Base-by-base conservation (phyloP, 2,329 filamentous ascomycete genomes). In the Pseudogymnoascus sp. region DNA sequence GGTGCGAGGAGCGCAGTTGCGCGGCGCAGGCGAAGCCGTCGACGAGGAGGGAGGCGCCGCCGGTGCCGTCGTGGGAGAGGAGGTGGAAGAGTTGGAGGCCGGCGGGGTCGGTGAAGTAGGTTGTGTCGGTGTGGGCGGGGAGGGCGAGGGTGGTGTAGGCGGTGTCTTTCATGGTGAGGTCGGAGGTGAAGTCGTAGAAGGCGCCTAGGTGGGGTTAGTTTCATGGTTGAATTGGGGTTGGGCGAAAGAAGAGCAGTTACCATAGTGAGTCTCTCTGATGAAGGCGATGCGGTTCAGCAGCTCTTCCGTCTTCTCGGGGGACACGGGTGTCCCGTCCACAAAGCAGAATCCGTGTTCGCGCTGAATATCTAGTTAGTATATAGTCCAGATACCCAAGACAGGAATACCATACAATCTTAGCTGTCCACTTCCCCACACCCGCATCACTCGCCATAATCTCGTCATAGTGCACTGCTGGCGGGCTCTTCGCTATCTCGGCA, bases 21-120 rank as follows among this genome's bases (percentile, higher is more conserved):
- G 72, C 66, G 0, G 91, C 92, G 1, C 87, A 90, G 35, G 84
- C 77, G 73, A 96, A 96, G 0, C 90, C 92, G 72, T 99, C 94
- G 0, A 96, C 88, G 0, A 99, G 84, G 0, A 95, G 79, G 0
- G 88, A 92, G 60, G 85, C 80, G 5, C 94, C 94, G 8, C 93
- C 94, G 21, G 85, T 82, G 1, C 80, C 75, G 6, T 86, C 87
- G 73, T 95, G 90, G 0, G 90, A 94, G 29, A 97, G 82, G 55
- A 97, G 79, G 72, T 99, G 94, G 74, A 99, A 95, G 27, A 94
- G 86, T 73, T 99, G 94, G 35, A 99, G 81, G 8, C 93, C 91
- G 1, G 90, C 87, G 0, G 94, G 93, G 65, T 97, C 93, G 21
- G 86, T 92, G 76, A 97, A 97, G 75, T 99, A 97, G 0, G 93